Conservation (phyloP, 2,329 filamentous ascomycete species). For the Colletotrichum abscissum region DNA sequence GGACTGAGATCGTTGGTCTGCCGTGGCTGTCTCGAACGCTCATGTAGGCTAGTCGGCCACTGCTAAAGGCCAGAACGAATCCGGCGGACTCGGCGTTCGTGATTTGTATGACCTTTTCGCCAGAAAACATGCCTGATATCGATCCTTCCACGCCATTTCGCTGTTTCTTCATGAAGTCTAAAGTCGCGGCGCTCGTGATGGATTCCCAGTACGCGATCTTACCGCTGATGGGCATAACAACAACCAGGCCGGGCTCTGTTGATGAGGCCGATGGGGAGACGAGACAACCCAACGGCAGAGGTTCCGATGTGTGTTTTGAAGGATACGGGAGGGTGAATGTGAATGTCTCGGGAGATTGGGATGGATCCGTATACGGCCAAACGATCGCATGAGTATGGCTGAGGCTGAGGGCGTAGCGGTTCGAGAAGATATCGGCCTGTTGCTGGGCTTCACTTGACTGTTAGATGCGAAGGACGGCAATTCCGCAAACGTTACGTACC, state of each 20-base stretch:
- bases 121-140: slow-evolving; percentile 79
- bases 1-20: slow-evolving; percentile 81
- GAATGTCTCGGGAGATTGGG: slow-evolving; percentile 79
- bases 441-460: slow-evolving; percentile 62
- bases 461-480: slow-evolving; percentile 38
- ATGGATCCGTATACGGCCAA: slow-evolving; percentile 85
- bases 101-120: slow-evolving; percentile 82
- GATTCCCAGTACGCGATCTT: slow-evolving; percentile 96
- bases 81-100: slow-evolving; percentile 87
- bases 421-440: slow-evolving; percentile 73
- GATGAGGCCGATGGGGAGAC: slow-evolving; percentile 82
- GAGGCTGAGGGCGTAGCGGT: slow-evolving; percentile 81
- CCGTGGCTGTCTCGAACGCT: slow-evolving; percentile 89
- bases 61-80: slow-evolving; percentile 86
- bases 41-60: slow-evolving; percentile 87
- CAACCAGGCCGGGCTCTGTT: slow-evolving; percentile 86
- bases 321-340: slow-evolving; percentile 82
- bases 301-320: slow-evolving; percentile 73
- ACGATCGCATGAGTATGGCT: slow-evolving; percentile 86
- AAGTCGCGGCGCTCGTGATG: slow-evolving; percentile 86
- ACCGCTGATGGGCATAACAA: slow-evolving; percentile 85
- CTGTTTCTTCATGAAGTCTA: slow-evolving; percentile 85
- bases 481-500: slow-evolving; percentile 62
- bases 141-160: slow-evolving; percentile 81
- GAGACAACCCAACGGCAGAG: slow-evolving; percentile 84